These are phyloP conservation scores for Taphrina betulina DNA, from an alignment of 1,139 yeast genomes.

Conservation along the genomic window DNA sequence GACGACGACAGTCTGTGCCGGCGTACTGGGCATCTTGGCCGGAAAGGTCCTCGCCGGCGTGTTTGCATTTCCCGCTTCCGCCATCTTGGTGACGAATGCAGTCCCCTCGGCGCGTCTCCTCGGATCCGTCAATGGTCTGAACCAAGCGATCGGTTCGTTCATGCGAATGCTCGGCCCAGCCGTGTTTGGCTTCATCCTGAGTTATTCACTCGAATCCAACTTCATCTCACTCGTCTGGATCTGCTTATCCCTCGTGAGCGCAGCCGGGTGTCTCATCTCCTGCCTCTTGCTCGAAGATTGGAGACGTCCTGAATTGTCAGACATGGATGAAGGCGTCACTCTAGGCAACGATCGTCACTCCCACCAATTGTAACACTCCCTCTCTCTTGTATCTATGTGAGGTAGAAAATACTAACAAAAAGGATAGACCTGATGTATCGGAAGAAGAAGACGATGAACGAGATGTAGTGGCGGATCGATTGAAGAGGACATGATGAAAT, in stretches of 20 bases:
- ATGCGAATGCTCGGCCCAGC: conserved; percentile 61
- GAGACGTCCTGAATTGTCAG: neutral
- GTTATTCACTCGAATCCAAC: conserved; percentile 16
- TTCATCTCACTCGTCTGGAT: conserved; percentile 17
- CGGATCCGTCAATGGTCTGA: conserved; percentile 44
- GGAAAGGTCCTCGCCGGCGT: conserved; percentile 36
- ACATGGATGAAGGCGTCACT: conserved; percentile 13
- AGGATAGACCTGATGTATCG: too few species aligned
- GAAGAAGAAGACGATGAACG: too few species aligned
- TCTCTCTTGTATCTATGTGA: too few species aligned
- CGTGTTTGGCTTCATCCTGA: conserved; percentile 24
- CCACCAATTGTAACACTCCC: too few species aligned
- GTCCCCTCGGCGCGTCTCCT: conserved; percentile 42
- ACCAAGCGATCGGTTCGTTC: conserved; percentile 50
- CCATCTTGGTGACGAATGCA: conserved; percentile 43
- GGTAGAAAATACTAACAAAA: too few species aligned
- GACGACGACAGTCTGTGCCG: conserved; percentile 11
- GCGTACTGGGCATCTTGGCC: conserved; percentile 37
- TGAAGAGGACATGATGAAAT: too few species aligned
- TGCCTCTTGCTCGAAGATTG: conserved; percentile 17
- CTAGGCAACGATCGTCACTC: neutral
- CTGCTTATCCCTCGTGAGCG: conserved; percentile 3
- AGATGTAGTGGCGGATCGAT: too few species aligned
- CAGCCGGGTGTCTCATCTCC: conserved; percentile 16
- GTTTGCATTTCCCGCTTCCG: conserved; percentile 42